Evolutionary conservation across 768 basidiomycete genomes (phyloP).

Genomic region (Leucocoprinus leucothites): DNA sequence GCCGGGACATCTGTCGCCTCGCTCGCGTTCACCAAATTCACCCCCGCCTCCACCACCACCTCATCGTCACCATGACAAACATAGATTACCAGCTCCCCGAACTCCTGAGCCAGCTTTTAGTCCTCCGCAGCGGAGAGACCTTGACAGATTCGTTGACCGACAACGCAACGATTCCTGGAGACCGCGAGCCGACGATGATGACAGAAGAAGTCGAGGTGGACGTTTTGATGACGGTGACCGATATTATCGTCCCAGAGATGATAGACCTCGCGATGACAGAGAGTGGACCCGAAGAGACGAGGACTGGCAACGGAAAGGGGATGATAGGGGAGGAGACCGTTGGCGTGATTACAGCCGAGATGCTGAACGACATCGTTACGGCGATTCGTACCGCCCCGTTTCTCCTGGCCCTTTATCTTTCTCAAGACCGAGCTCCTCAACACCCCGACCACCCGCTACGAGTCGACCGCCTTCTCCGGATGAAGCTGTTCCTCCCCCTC

Average conservation of each 20-base stretch:
- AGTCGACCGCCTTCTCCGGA: constrained; percentile 19
- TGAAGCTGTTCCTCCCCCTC: constrained; percentile 11
- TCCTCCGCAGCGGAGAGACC: constrained; percentile 33
- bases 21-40: constrained; percentile 20
- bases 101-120: constrained; percentile 33
- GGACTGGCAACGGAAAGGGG: constrained; percentile 32
- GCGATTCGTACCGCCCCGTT: constrained; percentile 21
- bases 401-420: constrained; percentile 17
- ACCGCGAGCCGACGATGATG: constrained; percentile 26
- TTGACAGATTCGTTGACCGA: constrained; percentile 28
- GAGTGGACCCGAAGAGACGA: background rate
- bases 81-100: constrained; percentile 37
- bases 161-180: constrained; percentile 18
- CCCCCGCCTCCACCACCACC: background rate
- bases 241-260: constrained; percentile 25
- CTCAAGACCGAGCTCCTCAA: constrained; percentile 18
- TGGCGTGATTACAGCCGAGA: constrained; percentile 19
- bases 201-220: constrained; percentile 25
- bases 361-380: constrained; percentile 20
- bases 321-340: constrained; percentile 17
- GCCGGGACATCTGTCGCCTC: constrained; percentile 22
- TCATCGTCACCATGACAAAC: constrained; percentile 28
- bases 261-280: constrained; percentile 16
- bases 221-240: constrained; percentile 18
- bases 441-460: constrained; percentile 15